Evolutionary conservation across 352 stramenopile species (phyloP).

Genomic region (Phytophthora palmivora): DNA sequence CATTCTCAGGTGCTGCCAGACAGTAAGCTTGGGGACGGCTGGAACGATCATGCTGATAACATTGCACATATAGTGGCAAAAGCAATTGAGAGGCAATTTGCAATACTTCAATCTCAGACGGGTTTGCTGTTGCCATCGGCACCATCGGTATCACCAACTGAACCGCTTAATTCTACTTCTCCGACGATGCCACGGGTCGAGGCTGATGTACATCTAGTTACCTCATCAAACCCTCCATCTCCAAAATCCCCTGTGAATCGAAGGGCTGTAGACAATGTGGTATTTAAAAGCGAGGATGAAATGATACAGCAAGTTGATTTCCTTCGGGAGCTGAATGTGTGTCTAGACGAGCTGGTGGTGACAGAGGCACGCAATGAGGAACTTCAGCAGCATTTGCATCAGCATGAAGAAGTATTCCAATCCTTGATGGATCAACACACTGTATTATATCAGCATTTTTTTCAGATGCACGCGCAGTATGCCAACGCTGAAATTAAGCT

Average conservation of each 20-base stretch:
- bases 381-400: slow-evolving; percentile 48
- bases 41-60: slow-evolving; percentile 36
- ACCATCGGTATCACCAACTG: background rate
- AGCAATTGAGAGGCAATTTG: slow-evolving; percentile 47
- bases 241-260: slow-evolving; percentile 12
- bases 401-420: slow-evolving; percentile 65
- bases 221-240: background rate
- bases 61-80: slow-evolving; percentile 53
- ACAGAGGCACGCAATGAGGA: slow-evolving; percentile 58
- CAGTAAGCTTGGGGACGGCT: slow-evolving; percentile 8
- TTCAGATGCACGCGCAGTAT: slow-evolving; percentile 64
- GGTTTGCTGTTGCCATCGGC: background rate
- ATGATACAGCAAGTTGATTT: slow-evolving; percentile 67
- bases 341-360: slow-evolving; percentile 66
- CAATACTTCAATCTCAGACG: slow-evolving; percentile 37
- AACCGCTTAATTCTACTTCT: slow-evolving; percentile 1
- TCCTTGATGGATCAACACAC: slow-evolving; percentile 77
- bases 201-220: background rate
- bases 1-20: background rate
- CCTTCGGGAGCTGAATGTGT: slow-evolving; percentile 70
- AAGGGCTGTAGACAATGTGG: slow-evolving; percentile 30
- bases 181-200: background rate
- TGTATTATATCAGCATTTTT: slow-evolving; percentile 76
- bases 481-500: slow-evolving; percentile 45
- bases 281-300: slow-evolving; percentile 65